Evolutionary conservation across 108 stramenopile genomes (phyloP), one percentile per base, ranked within the genome.

Genomic region (Cyclostephanos tholiformis): DNA sequence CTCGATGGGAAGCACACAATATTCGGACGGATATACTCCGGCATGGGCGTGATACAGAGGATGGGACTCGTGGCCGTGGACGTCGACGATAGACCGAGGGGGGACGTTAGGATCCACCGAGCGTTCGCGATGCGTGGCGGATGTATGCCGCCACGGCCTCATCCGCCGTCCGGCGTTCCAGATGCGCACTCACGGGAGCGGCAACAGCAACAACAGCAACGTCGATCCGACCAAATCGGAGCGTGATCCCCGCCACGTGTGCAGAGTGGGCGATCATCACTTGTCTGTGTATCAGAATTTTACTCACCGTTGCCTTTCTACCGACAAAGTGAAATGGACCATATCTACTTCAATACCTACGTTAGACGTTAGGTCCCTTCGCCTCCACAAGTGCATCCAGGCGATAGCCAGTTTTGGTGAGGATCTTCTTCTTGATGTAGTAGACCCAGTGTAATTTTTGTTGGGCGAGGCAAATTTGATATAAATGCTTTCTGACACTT

Each of bases 1-100:
- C 79, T 99, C 27, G 97, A 99, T 74, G 82, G 88, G 10, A 97
- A 97, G 79, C 97, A 99, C 85, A 86, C 91, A 2, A 91, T 99
- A 11, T 98, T 99, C 82, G 98, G 97, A 26, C 79, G 95, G 25
- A 92, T 99, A 13, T 96, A 97, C 65, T 86, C 87, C 49, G 85
- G 85, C 26, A 96, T 97, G 91, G 91, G 86, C 19, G 88, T 95
- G 13, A 80, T 99, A 56, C 91, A 96, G 72, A 80, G 90, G 9
- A 96, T 99, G 85, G 98, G 97, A 55, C 79, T 92, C 76, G 96
- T 99, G 9, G 85, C 90, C 0, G 94, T 94, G 27, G 95, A 95
- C 75, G 76, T 88, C 16, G 83, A 90, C 19, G 94, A 97, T 75
- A 79, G 88, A 49, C 97, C 97, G 16, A 87, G 81, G 39, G 77